Evolutionary conservation across 345 rosid species (phyloP).

Genomic region (Excoecaria cochinchinensis): DNA sequence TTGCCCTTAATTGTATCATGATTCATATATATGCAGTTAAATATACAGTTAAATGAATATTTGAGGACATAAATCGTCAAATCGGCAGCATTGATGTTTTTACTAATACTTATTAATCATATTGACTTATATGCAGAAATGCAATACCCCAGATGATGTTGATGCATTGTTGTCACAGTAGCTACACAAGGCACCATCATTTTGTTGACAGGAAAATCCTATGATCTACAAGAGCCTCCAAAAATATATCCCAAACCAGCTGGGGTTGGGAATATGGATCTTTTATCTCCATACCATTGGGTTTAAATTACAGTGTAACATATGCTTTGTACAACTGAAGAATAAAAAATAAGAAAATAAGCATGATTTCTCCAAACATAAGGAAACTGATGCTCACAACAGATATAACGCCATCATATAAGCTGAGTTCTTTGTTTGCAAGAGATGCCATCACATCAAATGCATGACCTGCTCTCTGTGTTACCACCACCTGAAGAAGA

Average conservation of each 20-base stretch:
- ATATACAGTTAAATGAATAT: neutral
- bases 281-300: neutral
- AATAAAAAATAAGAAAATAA: neutral
- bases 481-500: constrained; percentile 64
- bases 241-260: neutral
- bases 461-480: constrained; percentile 86
- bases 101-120: neutral
- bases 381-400: constrained; percentile 56
- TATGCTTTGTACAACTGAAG: constrained; percentile 1
- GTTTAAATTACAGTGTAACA: neutral
- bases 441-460: constrained; percentile 65
- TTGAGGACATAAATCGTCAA: neutral
- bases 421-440: constrained; percentile 56
- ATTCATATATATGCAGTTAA: neutral
- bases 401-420: constrained; percentile 77
- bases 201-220: constrained; percentile 9
- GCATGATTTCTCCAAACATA: constrained; percentile 8
- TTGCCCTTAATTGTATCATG: neutral
- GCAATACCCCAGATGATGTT: neutral
- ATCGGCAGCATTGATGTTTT: neutral
- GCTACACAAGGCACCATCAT: neutral
- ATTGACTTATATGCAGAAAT: neutral
- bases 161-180: neutral
- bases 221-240: constrained; percentile 1
- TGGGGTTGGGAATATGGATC: neutral